Percentiles rank a stretch among this genome's conserved stretches.
These are phyloP conservation scores for Podospora fimiseda DNA, from an alignment of 495 filamentous ascomycete species.

Conservation along the genomic window DNA sequence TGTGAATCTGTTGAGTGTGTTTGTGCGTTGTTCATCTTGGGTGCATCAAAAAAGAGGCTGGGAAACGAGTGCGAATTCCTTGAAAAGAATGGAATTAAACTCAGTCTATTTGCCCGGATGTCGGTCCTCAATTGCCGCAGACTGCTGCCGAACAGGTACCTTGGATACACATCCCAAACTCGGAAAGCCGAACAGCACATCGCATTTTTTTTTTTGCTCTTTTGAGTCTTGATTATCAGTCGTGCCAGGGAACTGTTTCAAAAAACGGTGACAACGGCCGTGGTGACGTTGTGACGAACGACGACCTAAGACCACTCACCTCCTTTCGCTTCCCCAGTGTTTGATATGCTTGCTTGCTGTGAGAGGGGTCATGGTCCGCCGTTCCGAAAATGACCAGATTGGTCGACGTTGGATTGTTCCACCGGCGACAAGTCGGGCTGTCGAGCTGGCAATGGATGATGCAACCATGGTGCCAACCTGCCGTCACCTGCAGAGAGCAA, in stretches of 20 bases:
- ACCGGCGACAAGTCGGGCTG: slow-evolving; percentile 15
- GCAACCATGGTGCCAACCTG: slow-evolving; percentile 18
- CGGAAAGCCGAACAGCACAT: not conserved
- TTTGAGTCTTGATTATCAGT: not conserved
- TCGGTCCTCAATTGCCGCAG: slow-evolving; percentile 25
- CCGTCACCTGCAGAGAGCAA: slow-evolving; percentile 7
- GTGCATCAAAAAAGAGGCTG: not conserved
- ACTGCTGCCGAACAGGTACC: slow-evolving; percentile 12
- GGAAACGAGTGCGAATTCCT: not conserved
- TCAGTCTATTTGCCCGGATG: slow-evolving; percentile 7
- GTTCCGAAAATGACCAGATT: slow-evolving; percentile 21
- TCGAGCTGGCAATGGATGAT: slow-evolving; percentile 10
- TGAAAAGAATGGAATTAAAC: slow-evolving; percentile 2
- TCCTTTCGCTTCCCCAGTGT: slow-evolving; percentile 6
- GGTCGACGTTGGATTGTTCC: slow-evolving; percentile 9
- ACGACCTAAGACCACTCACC: not conserved
- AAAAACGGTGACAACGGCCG: slow-evolving; percentile 5
- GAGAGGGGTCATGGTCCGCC: slow-evolving; percentile 22
- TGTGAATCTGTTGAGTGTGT: not conserved
- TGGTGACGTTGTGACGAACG: not conserved
- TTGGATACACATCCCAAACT: slow-evolving; percentile 1
- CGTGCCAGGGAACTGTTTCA: slow-evolving; percentile 8
- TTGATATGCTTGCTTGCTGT: slow-evolving; percentile 1
- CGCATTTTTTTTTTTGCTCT: not conserved
- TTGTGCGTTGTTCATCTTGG: not conserved